Percentiles rank a stretch among this genome's conserved stretches.
Evolutionary conservation across 768 basidiomycete genomes (phyloP).

Genomic region (Boletus reticuloceps): DNA sequence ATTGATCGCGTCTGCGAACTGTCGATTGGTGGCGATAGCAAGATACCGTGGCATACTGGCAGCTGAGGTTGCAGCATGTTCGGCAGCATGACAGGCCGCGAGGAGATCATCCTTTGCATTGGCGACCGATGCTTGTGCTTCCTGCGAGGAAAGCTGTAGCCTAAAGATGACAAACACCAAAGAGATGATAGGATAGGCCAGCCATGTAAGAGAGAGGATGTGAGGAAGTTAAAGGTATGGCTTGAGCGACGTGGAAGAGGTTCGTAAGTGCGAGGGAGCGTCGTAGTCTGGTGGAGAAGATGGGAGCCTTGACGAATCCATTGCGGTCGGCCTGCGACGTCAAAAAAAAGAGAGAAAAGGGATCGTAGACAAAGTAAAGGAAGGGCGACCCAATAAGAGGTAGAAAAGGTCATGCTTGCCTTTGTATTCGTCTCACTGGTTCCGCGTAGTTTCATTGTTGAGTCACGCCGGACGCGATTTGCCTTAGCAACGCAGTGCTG

Average conservation of each 20-base stretch:
- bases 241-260: slow-evolving; percentile 46
- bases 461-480: no score
- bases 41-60: slow-evolving; percentile 86
- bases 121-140: slow-evolving; percentile 63
- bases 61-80: slow-evolving; percentile 75
- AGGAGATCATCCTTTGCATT: slow-evolving; percentile 76
- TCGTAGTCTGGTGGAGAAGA: slow-evolving; percentile 56
- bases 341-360: slow-evolving; percentile 10
- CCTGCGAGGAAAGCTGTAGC: slow-evolving; percentile 67
- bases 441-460: slow-evolving; percentile 17
- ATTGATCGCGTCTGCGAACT: slow-evolving; percentile 76
- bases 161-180: slow-evolving; percentile 86
- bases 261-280: slow-evolving; percentile 38
- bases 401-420: slow-evolving; percentile 7
- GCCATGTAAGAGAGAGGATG: slow-evolving; percentile 84
- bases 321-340: slow-evolving; percentile 41
- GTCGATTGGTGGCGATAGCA: slow-evolving; percentile 79
- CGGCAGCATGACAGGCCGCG: slow-evolving; percentile 81
- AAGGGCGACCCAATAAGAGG: slow-evolving; percentile 11
- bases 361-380: slow-evolving; percentile 7
- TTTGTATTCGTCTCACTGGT: slow-evolving; percentile 16
- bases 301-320: slow-evolving; percentile 29
- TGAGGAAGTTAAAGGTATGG: slow-evolving; percentile 85
- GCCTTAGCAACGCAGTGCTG: no score
- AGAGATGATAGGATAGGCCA: slow-evolving; percentile 88